Evolutionary conservation across 2,329 filamentous ascomycete species (phyloP).

Genomic region (Aspergillus udagawae): DNA sequence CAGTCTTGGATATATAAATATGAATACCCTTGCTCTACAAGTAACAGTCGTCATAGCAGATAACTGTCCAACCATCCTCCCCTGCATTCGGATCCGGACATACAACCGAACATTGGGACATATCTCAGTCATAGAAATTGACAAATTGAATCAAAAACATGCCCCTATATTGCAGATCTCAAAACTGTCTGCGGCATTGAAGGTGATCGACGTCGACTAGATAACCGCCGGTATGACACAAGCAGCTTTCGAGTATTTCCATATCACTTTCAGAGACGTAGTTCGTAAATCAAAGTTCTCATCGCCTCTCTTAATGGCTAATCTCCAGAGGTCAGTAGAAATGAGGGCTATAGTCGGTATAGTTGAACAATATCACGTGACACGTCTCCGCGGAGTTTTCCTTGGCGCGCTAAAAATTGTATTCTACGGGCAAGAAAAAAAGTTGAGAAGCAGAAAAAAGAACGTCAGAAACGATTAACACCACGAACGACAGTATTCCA

Average conservation of each 20-base stretch:
- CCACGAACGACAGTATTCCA: constrained; percentile 5
- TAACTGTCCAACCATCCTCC: background rate
- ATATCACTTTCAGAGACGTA: background rate
- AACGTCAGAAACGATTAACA: background rate
- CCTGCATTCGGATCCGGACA: background rate
- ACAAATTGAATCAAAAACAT: background rate
- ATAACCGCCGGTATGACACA: background rate
- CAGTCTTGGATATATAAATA: background rate
- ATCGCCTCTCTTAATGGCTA: background rate
- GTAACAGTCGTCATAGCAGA: background rate
- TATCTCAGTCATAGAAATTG: background rate
- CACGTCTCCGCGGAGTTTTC: constrained; percentile 8
- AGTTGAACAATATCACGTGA: constrained; percentile 17
- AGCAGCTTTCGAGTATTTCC: background rate
- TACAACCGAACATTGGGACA: background rate
- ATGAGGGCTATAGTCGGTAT: background rate
- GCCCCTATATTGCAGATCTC: background rate
- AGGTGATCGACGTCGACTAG: background rate
- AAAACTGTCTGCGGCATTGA: background rate
- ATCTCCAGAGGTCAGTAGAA: background rate
- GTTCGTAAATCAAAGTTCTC: background rate
- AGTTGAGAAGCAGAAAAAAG: constrained; percentile 14
- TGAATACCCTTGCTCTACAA: background rate
- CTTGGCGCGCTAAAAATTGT: constrained; percentile 23
- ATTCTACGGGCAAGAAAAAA: constrained; percentile 15